Evolutionary conservation across 805 yeast species (phyloP).

Genomic region (Starmerella asiatica): DNA sequence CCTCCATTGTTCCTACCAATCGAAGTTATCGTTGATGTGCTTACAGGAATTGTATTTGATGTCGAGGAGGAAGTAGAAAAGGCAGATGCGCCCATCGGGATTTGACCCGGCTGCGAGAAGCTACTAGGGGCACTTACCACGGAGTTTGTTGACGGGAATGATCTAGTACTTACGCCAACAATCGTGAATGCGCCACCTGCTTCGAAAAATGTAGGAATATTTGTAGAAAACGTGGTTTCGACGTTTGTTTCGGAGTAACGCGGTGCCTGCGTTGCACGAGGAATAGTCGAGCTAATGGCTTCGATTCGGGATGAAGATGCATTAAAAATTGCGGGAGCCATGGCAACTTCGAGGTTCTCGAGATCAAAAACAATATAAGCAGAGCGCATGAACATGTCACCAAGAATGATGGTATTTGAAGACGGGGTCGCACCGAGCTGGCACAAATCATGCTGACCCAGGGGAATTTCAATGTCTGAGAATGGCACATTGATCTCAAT

Average conservation of each 20-base stretch:
- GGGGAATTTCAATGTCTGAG: conserved; percentile 17
- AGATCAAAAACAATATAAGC: conserved; percentile 56
- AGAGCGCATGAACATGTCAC: conserved; percentile 50
- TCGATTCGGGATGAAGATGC: conserved; percentile 21
- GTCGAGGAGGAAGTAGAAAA: too few species aligned
- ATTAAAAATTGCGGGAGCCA: conserved; percentile 36
- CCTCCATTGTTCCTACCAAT: too few species aligned
- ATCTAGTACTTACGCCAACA: too few species aligned
- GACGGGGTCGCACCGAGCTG: conserved; percentile 18
- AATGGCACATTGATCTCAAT: conserved; percentile 35
- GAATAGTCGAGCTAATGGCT: conserved; percentile 23
- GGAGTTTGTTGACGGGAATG: too few species aligned
- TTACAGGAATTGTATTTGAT: too few species aligned
- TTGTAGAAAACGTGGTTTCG: conserved; percentile 5
- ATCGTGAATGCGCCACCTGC: conserved; percentile 11
- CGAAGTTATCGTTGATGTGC: too few species aligned
- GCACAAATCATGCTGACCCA: conserved; percentile 13
- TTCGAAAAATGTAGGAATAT: conserved; percentile 5
- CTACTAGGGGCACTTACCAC: too few species aligned
- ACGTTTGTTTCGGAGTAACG: conserved; percentile 14
- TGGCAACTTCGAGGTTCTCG: conserved; percentile 40
- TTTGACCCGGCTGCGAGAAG: too few species aligned
- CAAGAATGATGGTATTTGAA: conserved; percentile 34
- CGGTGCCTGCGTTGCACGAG: conserved; percentile 21
- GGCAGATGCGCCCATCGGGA: too few species aligned